phyloP scores from a whole-genome alignment of 2,329 filamentous ascomycete genomes.

The Achaetomium macrosporum region DNA sequence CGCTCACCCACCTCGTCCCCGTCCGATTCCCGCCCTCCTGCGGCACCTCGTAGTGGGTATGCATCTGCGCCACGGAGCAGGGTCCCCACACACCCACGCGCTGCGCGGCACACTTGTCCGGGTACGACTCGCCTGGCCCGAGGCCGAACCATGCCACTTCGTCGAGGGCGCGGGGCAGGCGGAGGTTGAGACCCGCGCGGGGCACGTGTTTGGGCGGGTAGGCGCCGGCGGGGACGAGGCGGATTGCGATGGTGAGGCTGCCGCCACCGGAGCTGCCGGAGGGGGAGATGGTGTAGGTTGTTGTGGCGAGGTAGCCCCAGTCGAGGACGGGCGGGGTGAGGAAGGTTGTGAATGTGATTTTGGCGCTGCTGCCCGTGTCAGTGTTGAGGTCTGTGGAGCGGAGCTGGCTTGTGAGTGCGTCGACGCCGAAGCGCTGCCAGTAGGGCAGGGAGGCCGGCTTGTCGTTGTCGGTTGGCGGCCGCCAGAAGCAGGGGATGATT shows the following conservation, averaged over 20 bases:
- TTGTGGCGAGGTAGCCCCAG: constrained; percentile 49
- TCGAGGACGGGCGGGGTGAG: constrained; percentile 54
- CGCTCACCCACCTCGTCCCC: constrained; percentile 50
- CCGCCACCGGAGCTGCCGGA: constrained; percentile 30
- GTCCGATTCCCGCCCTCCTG: constrained; percentile 63
- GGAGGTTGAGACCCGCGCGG: constrained; percentile 55
- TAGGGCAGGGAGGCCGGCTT: constrained; percentile 46
- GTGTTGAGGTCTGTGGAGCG: constrained; percentile 34
- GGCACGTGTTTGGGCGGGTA: constrained; percentile 49
- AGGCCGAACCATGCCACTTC: constrained; percentile 54
- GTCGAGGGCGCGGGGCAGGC: constrained; percentile 42
- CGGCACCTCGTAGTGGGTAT: constrained; percentile 58
- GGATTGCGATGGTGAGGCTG: constrained; percentile 40
- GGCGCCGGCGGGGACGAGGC: constrained; percentile 41
- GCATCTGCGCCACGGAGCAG: constrained; percentile 40
- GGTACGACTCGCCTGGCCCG: constrained; percentile 59
- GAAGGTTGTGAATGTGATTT: constrained; percentile 40
- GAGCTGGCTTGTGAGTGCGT: constrained; percentile 41
- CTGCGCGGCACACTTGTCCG: constrained; percentile 54
- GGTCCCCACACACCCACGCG: constrained; percentile 43
- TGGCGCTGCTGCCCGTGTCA: constrained; percentile 24
- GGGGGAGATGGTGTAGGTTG: constrained; percentile 46
- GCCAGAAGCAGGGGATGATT: constrained; percentile 50
- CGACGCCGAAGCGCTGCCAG: constrained; percentile 50
- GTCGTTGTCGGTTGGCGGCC: constrained; percentile 62